A percentile compares a stretch with the other conserved stretches of the same genome.
phyloP scores from a whole-genome alignment of 2,329 filamentous ascomycete species.

The Torrubiellomyces zombiae region DNA sequence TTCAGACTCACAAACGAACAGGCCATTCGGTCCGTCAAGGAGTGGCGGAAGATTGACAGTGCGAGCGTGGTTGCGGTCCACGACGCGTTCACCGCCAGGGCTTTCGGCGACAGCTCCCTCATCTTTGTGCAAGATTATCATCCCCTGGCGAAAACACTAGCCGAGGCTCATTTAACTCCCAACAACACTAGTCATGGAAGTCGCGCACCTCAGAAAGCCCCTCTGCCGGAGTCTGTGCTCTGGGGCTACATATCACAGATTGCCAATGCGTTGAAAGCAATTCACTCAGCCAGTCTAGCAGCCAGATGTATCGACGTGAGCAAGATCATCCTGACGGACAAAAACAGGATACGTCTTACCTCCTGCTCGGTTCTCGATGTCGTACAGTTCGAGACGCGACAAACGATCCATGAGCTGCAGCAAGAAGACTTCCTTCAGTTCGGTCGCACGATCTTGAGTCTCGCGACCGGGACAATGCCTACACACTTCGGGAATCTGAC shows the following conservation, averaged over 20 bases:
- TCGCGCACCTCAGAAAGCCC: slow-evolving; percentile 26
- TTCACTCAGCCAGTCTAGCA: slow-evolving; percentile 67
- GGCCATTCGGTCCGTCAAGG: slow-evolving; percentile 69
- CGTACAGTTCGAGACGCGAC: slow-evolving; percentile 58
- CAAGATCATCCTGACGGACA: slow-evolving; percentile 81
- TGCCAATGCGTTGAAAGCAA: slow-evolving; percentile 69
- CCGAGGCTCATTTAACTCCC: slow-evolving; percentile 56
- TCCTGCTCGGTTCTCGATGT: slow-evolving; percentile 85
- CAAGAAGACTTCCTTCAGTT: slow-evolving; percentile 76
- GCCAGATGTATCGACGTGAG: slow-evolving; percentile 73
- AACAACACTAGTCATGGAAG: slow-evolving; percentile 20
- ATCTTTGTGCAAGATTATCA: slow-evolving; percentile 91
- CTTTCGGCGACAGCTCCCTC: slow-evolving; percentile 86
- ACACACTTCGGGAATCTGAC: slow-evolving; percentile 42
- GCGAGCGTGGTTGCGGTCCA: slow-evolving; percentile 72
- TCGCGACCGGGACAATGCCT: slow-evolving; percentile 53
- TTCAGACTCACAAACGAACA: slow-evolving; percentile 81
- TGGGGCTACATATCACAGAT: slow-evolving; percentile 93
- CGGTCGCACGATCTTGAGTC: slow-evolving; percentile 65
- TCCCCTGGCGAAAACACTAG: slow-evolving; percentile 75
- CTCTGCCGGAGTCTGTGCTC: slow-evolving; percentile 54
- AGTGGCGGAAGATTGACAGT: slow-evolving; percentile 76
- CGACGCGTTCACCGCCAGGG: slow-evolving; percentile 83
- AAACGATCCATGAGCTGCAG: slow-evolving; percentile 59
- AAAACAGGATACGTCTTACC: slow-evolving; percentile 75